Evolutionary conservation across 441 rosid genomes (phyloP), one percentile per base, ranked within the genome.

Genomic region (Mallotus repandus): DNA sequence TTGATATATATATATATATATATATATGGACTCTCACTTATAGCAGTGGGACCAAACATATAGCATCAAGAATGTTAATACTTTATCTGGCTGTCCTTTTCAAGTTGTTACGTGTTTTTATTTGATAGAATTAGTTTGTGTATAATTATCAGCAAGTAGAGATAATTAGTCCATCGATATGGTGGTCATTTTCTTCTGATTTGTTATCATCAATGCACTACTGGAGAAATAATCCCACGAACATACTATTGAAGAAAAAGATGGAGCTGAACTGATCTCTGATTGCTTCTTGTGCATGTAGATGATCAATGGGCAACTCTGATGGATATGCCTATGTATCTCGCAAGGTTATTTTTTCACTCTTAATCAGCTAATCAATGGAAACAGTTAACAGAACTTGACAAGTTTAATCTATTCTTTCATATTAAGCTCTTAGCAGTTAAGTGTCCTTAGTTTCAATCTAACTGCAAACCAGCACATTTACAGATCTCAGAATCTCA

Each of bases 281-380:
- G 41, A 59, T 91, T 50, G 59, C 84, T 79, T 90, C 98, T 62
- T 87, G 91, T 76, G 97, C 97, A 29, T 95, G 98, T 97, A 83
- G 84, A 74, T 92, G 89, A 85, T 73, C 9, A 10, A 45, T 38
- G 41, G 7, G 7, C 41, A 38, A 38, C 7, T 38, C 41, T 38
- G 41, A 38, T 38, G 41, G 41, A 38, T n/a, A n/a, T 38, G 41
- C 41, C 4, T 38, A 38, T 38, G 41, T 38, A 6, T 38, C 41
- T 38, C 7, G 41, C 41, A 3, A 38, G 41, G 6, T 38, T 38
- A 38, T 38, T 38, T 3, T 4, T 38, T 38, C 41, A 38, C 41
- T 38, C 7, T 38, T 38, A 29, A 29, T 29, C 32, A 38, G 41
- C 7, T 38, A 38, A 45, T 45, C 49, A 45, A 45, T 10, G 12